Evolutionary conservation across 805 yeast genomes (phyloP).

Genomic region (Cyberlindnera bimundalis): DNA sequence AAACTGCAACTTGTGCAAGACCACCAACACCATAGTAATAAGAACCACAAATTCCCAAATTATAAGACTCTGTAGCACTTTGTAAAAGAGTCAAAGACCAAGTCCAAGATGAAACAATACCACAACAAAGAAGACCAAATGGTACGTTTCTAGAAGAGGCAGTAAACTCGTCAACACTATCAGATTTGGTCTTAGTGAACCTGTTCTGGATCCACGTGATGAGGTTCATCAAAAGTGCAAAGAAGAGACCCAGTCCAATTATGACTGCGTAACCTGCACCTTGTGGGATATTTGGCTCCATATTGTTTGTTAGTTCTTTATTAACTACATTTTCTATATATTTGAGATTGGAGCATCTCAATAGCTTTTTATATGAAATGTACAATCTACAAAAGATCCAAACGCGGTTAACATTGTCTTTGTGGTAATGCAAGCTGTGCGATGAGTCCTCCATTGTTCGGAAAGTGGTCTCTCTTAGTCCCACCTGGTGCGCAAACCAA

Average conservation of each 20-base stretch:
- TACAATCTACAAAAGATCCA: too few relatives aligned
- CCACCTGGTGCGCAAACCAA: too few relatives aligned
- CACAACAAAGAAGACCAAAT: neutral
- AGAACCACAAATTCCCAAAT: conserved; percentile 31
- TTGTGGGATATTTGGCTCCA: conserved; percentile 23
- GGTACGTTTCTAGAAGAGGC: neutral
- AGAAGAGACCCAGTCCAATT: conserved; percentile 62
- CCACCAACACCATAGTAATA: conserved; percentile 28
- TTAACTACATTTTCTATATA: too few relatives aligned
- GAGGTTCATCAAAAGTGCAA: conserved; percentile 40
- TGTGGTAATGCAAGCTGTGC: too few relatives aligned
- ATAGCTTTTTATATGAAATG: too few relatives aligned
- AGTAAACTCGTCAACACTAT: neutral
- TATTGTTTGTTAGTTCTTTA: too few relatives aligned
- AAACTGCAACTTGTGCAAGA: conserved; percentile 31
- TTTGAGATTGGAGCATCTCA: too few relatives aligned
- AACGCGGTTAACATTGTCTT: too few relatives aligned
- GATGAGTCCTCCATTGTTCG: too few relatives aligned
- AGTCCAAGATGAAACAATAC: neutral
- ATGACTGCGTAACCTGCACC: conserved; percentile 80
- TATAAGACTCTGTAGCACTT: conserved; percentile 32
- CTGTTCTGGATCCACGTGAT: conserved; percentile 21
- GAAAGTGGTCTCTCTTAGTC: too few relatives aligned
- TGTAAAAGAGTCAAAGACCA: conserved; percentile 22
- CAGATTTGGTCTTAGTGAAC: neutral